Evolutionary conservation across 1,139 yeast species (phyloP).

Genomic region (Suhomyces yuchorum): DNA sequence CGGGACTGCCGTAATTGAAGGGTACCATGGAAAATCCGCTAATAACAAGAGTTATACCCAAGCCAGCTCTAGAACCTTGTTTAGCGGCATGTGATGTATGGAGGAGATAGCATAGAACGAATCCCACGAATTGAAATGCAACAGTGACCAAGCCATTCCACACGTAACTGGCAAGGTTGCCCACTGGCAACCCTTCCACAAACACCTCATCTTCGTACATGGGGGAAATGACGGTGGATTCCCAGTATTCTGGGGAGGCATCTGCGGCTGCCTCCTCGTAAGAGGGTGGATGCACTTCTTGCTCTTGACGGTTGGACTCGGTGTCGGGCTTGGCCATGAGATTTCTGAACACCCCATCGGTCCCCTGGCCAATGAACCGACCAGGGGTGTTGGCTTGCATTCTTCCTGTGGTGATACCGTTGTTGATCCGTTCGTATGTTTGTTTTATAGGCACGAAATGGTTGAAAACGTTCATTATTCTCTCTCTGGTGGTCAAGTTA

Average conservation of each 20-base stretch:
- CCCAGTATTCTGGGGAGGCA: conserved; percentile 97
- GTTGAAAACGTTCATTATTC: conserved; percentile 37
- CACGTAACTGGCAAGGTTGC: conserved; percentile 78
- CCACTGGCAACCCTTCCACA: conserved; percentile 97
- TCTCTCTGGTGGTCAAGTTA: conserved; percentile 28
- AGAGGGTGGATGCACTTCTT: conserved; percentile 73
- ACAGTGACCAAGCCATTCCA: conserved; percentile 91
- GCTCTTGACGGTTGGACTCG: conserved; percentile 41
- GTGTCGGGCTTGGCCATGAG: conserved; percentile 82
- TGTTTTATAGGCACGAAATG: conserved; percentile 44
- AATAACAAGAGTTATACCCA: conserved; percentile 81
- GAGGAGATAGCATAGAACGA: conserved; percentile 81
- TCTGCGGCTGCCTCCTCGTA: conserved; percentile 97
- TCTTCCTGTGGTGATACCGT: conserved; percentile 48
- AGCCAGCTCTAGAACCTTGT: conserved; percentile 91
- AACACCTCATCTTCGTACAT: conserved; percentile 86
- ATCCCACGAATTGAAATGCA: conserved; percentile 93
- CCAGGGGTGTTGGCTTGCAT: conserved; percentile 50
- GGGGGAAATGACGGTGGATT: conserved; percentile 80
- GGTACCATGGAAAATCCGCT: conserved; percentile 78
- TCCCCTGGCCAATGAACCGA: conserved; percentile 54
- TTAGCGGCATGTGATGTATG: conserved; percentile 98
- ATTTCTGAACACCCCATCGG: conserved; percentile 93
- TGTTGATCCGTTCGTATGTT: conserved; percentile 48
- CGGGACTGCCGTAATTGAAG: conserved; percentile 48